Evolutionary conservation across 345 rosid species (phyloP).

Genomic region (Eutrema heterophyllum): DNA sequence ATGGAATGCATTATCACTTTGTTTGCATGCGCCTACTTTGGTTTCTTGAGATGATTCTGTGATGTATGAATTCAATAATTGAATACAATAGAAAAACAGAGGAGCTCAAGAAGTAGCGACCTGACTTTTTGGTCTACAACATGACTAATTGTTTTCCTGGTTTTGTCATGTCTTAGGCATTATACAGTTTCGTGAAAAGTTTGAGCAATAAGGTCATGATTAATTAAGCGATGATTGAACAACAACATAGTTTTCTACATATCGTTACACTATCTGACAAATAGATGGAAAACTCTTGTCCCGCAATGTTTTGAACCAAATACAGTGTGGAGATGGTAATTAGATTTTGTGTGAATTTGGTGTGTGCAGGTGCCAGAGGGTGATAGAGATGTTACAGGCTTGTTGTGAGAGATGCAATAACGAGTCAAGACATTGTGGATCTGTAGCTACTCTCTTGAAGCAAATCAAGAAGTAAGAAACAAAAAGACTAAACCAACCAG

Average conservation of each 20-base stretch:
- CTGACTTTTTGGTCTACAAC: neutral
- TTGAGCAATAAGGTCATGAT: neutral
- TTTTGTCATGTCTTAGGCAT: neutral
- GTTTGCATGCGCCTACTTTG: no score
- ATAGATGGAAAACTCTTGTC: no score
- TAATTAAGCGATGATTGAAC: neutral
- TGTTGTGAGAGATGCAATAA: slow-evolving; percentile 80
- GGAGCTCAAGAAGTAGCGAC: neutral
- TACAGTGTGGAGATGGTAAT: neutral
- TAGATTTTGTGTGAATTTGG: neutral
- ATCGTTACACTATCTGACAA: neutral
- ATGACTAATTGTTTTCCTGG: neutral
- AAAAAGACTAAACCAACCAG: neutral
- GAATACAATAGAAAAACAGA: neutral
- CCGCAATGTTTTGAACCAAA: no score
- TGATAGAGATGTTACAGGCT: slow-evolving; percentile 62
- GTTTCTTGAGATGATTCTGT: neutral
- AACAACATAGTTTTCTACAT: neutral
- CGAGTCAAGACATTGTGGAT: slow-evolving; percentile 88
- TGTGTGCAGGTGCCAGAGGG: slow-evolving; percentile 57
- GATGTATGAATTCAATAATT: neutral
- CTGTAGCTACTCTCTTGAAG: slow-evolving; percentile 74
- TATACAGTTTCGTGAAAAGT: neutral
- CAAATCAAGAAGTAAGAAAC: slow-evolving; percentile 58
- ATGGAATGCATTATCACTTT: neutral